Base-by-base conservation (phyloP, 2,329 filamentous ascomycete species). In the Cladobotryum protrusum region DNA sequence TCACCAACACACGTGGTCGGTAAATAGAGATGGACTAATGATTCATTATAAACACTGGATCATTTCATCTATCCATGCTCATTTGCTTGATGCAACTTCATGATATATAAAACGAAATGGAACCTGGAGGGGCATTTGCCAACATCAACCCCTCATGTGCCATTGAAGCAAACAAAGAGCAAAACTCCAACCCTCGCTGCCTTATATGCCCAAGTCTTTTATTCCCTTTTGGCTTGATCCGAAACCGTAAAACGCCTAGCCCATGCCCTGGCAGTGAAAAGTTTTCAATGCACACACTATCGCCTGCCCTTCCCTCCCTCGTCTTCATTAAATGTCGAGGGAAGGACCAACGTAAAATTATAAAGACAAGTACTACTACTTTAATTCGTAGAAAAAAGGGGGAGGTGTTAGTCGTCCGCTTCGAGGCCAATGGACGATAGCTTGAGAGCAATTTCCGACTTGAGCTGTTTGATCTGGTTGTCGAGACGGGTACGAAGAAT, bases 401-500 rank as follows among this genome's bases (percentile, higher is more conserved):
- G 7, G 7, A 24, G 20, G 20, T 4, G 36, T 45, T 59, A 68
- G 45, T 69, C 67, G 44, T 71, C 68, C 19, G 60, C 59, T 48
- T 71, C 68, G 19, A 70, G 67, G 44, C 68, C 69, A 24, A 74
- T 71, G 11, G 70, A 73, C 19, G 67, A 67, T 56, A 70, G 70
- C 60, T 74, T 74, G 51, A 73, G 64, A 54, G 68, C 68, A 57
- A 74, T 72, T 54, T 73, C 71, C 15, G 67, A 67, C 59, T 65
- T 70, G 43, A 73, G 64, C 60, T 72, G 67, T 58, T 70, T 76
- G 57, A 81, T 77, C 45, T 72, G 74, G 19, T 63, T 66, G 55
- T 77, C 70, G 15, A 82, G 63, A 20, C 79, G 73, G 50, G 69
- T 72, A 52, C 70, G 68, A 51, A 82, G 62, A 50, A 82, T 75